Evolutionary conservation across 192 early-diverging fungal species (phyloP).

Genomic region (Ambispora gerdemannii): DNA sequence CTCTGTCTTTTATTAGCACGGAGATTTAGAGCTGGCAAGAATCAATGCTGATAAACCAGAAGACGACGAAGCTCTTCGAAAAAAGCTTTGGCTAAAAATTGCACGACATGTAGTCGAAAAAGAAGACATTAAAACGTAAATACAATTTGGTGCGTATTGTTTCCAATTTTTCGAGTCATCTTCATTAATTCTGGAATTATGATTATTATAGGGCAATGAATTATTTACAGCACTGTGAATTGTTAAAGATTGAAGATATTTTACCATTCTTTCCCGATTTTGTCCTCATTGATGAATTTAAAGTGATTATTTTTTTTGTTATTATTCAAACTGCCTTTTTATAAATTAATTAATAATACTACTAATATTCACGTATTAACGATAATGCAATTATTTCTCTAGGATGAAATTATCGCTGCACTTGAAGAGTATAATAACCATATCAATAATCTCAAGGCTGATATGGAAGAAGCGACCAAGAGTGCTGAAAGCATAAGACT

Average conservation of each 20-base stretch:
- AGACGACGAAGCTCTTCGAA: slow-evolving; percentile 76
- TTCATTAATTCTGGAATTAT: too few species aligned
- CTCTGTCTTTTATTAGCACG: slow-evolving; percentile 52
- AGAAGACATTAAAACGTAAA: slow-evolving; percentile 76
- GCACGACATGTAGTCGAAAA: slow-evolving; percentile 86
- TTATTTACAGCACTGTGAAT: slow-evolving; percentile 72
- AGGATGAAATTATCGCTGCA: slow-evolving; percentile 85
- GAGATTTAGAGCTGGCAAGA: slow-evolving; percentile 84
- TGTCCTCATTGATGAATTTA: slow-evolving; percentile 95
- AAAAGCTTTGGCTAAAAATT: slow-evolving; percentile 91
- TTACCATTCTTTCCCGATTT: slow-evolving; percentile 97
- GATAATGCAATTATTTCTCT: not conserved
- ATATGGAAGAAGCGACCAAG: slow-evolving; percentile 95
- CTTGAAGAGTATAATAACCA: slow-evolving; percentile 91
- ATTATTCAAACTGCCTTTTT: too few species aligned
- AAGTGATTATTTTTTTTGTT: slow-evolving; percentile 39
- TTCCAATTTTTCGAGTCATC: too few species aligned
- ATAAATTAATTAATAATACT: too few species aligned
- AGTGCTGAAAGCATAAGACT: slow-evolving; percentile 89
- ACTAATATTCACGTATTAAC: not conserved
- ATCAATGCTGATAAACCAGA: slow-evolving; percentile 93
- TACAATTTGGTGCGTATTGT: too few species aligned
- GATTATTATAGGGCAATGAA: slow-evolving; percentile 67
- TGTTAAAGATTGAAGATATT: slow-evolving; percentile 93
- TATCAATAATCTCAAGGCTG: slow-evolving; percentile 80